phyloP scores from a whole-genome alignment of 2,329 filamentous ascomycete genomes.

The Aspergillus piperis region DNA sequence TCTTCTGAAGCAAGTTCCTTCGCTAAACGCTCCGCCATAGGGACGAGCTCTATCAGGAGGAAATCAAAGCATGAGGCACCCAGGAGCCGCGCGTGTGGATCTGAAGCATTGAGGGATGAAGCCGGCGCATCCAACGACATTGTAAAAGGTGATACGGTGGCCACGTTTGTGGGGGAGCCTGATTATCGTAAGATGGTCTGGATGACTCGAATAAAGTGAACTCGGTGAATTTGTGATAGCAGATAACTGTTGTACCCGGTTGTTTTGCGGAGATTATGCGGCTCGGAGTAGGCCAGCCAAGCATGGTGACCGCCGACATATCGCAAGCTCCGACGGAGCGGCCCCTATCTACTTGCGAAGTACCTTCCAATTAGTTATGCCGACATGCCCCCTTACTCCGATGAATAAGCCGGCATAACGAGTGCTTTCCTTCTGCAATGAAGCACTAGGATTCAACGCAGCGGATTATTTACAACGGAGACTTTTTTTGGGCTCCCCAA shows the following conservation, averaged over 20 bases:
- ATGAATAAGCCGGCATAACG: no score
- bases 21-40: constrained; percentile 84
- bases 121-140: constrained; percentile 76
- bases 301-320: neutral
- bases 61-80: constrained; percentile 88
- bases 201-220: neutral
- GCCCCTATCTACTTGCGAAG: neutral
- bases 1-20: constrained; percentile 59
- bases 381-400: no score
- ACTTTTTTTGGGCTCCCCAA: no score
- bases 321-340: neutral
- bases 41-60: constrained; percentile 93
- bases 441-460: no score
- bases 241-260: neutral
- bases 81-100: constrained; percentile 75
- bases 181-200: neutral
- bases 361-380: neutral
- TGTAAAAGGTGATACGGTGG: neutral
- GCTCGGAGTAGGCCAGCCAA: neutral
- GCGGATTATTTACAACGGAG: no score
- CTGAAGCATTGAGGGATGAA: constrained; percentile 69
- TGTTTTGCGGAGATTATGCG: neutral
- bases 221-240: neutral
- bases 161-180: neutral
- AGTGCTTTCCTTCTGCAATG: no score